A percentile compares a stretch with the other conserved stretches of the same genome.
phyloP scores from a whole-genome alignment of 2,329 filamentous ascomycete genomes.

The Aspergillus udagawae region DNA sequence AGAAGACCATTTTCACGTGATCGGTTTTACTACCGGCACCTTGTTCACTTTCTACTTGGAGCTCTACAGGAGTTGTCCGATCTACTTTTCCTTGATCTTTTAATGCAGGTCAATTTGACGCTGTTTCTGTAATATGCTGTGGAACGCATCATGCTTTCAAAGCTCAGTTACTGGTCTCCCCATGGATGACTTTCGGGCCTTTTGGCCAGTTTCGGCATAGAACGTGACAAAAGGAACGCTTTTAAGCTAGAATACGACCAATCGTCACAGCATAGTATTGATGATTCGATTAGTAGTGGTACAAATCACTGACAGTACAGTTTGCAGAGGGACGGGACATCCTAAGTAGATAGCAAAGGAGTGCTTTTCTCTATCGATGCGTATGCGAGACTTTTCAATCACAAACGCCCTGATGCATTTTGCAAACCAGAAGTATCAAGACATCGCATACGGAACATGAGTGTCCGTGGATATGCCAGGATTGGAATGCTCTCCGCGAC shows the following conservation, averaged over 20 bases:
- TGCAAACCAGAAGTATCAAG: neutral
- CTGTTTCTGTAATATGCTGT: neutral
- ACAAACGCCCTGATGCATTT: neutral
- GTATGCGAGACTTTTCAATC: neutral
- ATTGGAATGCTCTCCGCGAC: neutral
- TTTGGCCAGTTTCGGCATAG: neutral
- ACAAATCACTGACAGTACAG: neutral
- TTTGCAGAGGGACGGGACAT: neutral
- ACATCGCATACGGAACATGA: neutral
- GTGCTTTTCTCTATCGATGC: neutral
- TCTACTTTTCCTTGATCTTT: neutral
- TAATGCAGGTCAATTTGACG: neutral
- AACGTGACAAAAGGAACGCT: neutral
- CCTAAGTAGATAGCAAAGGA: neutral
- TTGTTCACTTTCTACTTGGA: neutral
- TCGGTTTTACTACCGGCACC: neutral
- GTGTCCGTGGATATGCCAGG: neutral
- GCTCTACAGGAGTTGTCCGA: neutral
- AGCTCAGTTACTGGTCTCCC: neutral
- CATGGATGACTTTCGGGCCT: neutral
- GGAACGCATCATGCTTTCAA: neutral
- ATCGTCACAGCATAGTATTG: neutral
- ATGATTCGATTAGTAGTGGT: neutral
- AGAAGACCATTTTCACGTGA: neutral
- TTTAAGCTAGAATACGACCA: neutral